phyloP scores from a whole-genome alignment of 2,329 filamentous ascomycete genomes.

The Tricladium varicosporioides region DNA sequence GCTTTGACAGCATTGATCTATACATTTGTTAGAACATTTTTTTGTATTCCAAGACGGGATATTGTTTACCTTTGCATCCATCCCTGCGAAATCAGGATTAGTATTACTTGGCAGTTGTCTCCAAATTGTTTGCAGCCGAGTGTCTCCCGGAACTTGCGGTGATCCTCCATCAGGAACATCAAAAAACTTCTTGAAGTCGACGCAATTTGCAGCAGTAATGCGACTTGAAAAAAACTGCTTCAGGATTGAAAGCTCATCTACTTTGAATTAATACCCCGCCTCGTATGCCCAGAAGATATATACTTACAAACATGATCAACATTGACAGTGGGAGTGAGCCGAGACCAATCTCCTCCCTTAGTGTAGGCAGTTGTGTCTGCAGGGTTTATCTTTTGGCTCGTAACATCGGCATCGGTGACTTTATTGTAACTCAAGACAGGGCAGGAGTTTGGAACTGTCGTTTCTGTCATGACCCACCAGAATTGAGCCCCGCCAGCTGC shows the following conservation, averaged over 20 bases:
- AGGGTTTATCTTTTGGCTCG: conserved; percentile 2
- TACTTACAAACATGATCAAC: conserved; percentile 8
- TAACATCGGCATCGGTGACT: neutral
- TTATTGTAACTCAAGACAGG: conserved; percentile 3
- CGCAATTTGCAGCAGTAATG: neutral
- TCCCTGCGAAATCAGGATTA: too few relatives aligned
- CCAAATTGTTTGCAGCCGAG: too few relatives aligned
- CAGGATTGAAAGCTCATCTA: conserved; percentile 6
- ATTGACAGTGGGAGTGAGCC: neutral
- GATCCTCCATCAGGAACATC: neutral
- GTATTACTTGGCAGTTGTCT: too few relatives aligned
- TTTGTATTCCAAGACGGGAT: too few relatives aligned
- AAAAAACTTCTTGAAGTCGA: conserved; percentile 1
- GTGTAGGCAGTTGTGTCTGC: neutral
- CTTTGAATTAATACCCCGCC: neutral
- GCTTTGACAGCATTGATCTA: conserved; percentile 6
- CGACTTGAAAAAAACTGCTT: conserved; percentile 5
- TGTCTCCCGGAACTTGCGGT: neutral
- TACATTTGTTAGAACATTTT: neutral
- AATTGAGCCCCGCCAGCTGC: neutral
- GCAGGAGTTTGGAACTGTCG: neutral
- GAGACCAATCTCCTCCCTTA: conserved; percentile 5
- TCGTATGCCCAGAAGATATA: neutral
- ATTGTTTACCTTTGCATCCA: too few relatives aligned
- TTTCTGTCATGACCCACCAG: conserved; percentile 9